These are phyloP conservation scores for Alternaria burnsii DNA, from an alignment of 2,329 filamentous ascomycete species.

Conservation along the genomic window DNA sequence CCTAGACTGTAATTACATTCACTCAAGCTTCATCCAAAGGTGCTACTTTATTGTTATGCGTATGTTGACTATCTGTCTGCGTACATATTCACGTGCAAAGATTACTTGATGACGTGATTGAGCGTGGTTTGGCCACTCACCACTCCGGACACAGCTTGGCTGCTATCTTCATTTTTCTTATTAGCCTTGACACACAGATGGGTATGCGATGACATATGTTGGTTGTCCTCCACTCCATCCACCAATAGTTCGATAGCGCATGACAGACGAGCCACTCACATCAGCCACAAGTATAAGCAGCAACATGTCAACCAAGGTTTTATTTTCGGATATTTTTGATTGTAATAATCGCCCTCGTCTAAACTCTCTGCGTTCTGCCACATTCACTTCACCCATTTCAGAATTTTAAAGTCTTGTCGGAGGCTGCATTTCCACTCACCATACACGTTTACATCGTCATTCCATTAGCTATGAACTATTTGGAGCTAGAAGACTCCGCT, in stretches of 20 bases:
- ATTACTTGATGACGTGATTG: too few relatives aligned
- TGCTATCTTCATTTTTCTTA: background rate
- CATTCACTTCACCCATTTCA: background rate
- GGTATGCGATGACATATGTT: background rate
- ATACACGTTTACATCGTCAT: too few relatives aligned
- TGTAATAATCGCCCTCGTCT: too few relatives aligned
- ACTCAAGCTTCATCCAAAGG: background rate
- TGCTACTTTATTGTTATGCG: background rate
- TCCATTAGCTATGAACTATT: conserved; percentile 1
- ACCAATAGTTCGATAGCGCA: background rate
- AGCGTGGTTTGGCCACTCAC: too few relatives aligned
- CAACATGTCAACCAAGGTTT: background rate
- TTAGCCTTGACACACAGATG: background rate
- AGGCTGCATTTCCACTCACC: background rate
- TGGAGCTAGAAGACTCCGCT: conserved; percentile 18
- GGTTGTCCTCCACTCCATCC: background rate
- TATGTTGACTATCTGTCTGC: background rate
- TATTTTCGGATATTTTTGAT: background rate
- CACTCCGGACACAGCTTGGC: background rate
- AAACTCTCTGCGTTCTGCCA: background rate
- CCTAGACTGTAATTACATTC: conserved; percentile 1
- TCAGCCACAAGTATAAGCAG: background rate
- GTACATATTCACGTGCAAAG: too few relatives aligned
- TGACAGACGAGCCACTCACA: background rate
- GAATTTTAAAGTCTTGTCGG: background rate